Evolutionary conservation across 2,329 filamentous ascomycete species (phyloP), one percentile per base, ranked within the genome.

Genomic region (Ophiostoma piceae): DNA sequence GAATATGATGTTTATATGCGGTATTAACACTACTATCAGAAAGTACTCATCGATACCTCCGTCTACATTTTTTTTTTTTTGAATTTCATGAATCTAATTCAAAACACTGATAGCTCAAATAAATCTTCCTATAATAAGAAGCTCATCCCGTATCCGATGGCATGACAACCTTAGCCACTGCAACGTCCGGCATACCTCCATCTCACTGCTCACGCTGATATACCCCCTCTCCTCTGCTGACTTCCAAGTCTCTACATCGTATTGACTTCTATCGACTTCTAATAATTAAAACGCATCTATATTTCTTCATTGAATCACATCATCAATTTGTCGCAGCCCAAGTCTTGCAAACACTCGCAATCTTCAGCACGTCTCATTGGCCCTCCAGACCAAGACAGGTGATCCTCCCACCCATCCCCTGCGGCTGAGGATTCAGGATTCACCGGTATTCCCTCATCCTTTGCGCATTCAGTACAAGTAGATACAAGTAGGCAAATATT

Each of bases 381-480:
- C 19, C 19, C 43, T 47, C 51, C 51, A 57, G 7, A 26, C 51
- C 22, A 26, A 57, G n/a, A 57, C 51, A 57, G 51, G 1, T 11
- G n/a, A 57, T 57, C 51, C 51, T 57, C 51, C 51, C 22, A 12
- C 22, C 51, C 8, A 8, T 12, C 8, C n/a, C 51, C 51, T 57
- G 16, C 51, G 22, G n/a, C n/a, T 57, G 51, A 57, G 22, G 51
- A 26, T 57, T 57, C 51, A 26, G 51, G n/a, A 57, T 57, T 57
- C 51, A 57, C 51, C 12, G 22, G n/a, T 57, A 57, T 57, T 26
- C n/a, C 51, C 51, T 54, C n/a, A 57, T 57, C 22, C 51, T 57
- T 26, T 26, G 51, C 51, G 3, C 51, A 41, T 41, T 35, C 35
- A 29, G 26, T 29, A 29, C 26, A 35, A 35, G 35, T 35, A 35